Percentiles rank a stretch among this genome's conserved stretches.
These are phyloP conservation scores for Suillus cothurnatus DNA, from an alignment of 768 basidiomycete genomes.

Conservation along the genomic window DNA sequence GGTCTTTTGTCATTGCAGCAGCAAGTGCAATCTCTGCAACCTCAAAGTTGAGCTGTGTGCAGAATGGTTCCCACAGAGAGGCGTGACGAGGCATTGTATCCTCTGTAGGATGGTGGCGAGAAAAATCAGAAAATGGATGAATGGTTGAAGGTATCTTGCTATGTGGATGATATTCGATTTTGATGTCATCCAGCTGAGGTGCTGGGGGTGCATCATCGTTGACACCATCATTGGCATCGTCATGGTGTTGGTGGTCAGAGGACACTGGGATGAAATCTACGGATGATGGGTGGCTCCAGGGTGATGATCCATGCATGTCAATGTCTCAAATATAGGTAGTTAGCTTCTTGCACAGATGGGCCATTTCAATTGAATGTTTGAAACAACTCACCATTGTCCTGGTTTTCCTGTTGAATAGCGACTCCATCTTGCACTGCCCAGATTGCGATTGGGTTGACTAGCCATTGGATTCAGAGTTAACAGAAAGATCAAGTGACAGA, in stretches of 20 bases:
- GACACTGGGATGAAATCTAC: not conserved
- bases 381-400: too few species aligned
- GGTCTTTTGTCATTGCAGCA: not conserved
- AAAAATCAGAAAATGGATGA: not conserved
- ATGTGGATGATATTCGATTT: not conserved
- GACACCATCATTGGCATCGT: not conserved
- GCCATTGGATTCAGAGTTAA: not conserved
- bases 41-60: not conserved
- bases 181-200: not conserved
- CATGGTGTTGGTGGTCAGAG: not conserved
- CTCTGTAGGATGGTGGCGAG: not conserved
- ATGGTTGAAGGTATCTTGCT: not conserved
- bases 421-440: too few species aligned
- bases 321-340: too few species aligned
- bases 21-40: not conserved
- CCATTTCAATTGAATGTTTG: too few species aligned
- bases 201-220: not conserved
- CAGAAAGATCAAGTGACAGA: not conserved
- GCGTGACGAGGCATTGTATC: not conserved
- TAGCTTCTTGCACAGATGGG: too few species aligned
- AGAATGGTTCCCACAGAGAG: not conserved
- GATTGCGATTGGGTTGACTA: not conserved
- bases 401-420: too few species aligned
- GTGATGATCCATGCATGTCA: too few species aligned
- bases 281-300: not conserved